phyloP scores from a whole-genome alignment of 805 yeast genomes.

The Candida vartiovaarae region DNA sequence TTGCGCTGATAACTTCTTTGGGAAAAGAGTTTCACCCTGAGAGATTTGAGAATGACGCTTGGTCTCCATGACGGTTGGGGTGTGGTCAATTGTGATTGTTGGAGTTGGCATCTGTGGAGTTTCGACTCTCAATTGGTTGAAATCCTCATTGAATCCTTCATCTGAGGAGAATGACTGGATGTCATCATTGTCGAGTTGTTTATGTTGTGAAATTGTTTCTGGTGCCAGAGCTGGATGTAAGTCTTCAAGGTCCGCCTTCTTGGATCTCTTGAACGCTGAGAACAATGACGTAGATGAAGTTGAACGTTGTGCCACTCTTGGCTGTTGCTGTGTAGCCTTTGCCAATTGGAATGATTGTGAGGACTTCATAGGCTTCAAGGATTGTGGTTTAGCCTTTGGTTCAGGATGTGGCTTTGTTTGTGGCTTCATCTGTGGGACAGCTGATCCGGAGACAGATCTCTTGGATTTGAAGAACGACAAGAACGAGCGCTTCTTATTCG shows the following conservation, averaged over 20 bases:
- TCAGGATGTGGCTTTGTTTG: not conserved
- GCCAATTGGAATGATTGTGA: conserved; percentile 16
- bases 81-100: not conserved
- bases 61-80: not conserved
- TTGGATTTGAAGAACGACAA: conserved; percentile 17
- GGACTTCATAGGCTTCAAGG: conserved; percentile 1
- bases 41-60: conserved; percentile 13
- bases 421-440: conserved; percentile 3
- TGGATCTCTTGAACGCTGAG: conserved; percentile 20
- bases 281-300: conserved; percentile 21
- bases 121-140: conserved; percentile 11
- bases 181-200: conserved; percentile 2
- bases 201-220: not conserved
- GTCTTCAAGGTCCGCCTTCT: conserved; percentile 1
- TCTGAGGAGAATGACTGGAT: conserved; percentile 8
- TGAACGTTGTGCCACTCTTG: conserved; percentile 18
- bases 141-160: conserved; percentile 22
- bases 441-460: conserved; percentile 14
- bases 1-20: conserved; percentile 54
- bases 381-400: not conserved
- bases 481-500: conserved; percentile 18
- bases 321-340: conserved; percentile 1
- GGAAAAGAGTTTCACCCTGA: conserved; percentile 59
- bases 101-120: not conserved
- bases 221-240: not conserved